phyloP scores from a whole-genome alignment of 2,329 filamentous ascomycete species.

The Hypoxylon sp. region DNA sequence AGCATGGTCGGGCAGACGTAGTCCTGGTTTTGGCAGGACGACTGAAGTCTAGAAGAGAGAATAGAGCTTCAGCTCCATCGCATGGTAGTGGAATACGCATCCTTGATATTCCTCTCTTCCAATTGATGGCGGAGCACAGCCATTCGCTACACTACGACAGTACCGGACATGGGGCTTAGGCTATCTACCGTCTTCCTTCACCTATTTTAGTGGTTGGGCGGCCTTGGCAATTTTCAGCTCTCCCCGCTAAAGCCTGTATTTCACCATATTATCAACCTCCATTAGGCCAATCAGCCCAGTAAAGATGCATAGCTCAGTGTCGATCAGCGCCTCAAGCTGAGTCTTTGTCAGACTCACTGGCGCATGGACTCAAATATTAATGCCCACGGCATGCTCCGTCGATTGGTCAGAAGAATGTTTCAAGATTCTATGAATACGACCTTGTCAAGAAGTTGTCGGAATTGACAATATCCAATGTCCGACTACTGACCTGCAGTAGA shows the following conservation, averaged over 20 bases:
- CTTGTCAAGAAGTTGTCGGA: conserved; percentile 4
- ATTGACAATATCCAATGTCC: background rate
- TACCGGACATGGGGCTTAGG: conserved; percentile 19
- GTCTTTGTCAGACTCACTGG: background rate
- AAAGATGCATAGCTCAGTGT: conserved; percentile 14
- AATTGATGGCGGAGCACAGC: conserved; percentile 26
- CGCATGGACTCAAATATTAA: conserved; percentile 8
- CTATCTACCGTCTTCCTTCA: conserved; percentile 14
- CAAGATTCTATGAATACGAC: conserved; percentile 19
- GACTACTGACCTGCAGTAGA: background rate
- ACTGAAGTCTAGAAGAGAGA: conserved; percentile 2
- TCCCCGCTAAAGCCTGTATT: conserved; percentile 4
- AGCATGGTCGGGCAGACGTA: conserved; percentile 1
- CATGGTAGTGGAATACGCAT: background rate
- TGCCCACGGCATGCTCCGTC: conserved; percentile 1
- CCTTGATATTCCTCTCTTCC: conserved; percentile 26
- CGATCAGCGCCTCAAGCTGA: conserved; percentile 24
- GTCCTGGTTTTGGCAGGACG: background rate
- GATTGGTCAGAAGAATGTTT: conserved; percentile 13
- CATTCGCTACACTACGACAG: conserved; percentile 12
- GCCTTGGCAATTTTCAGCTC: conserved; percentile 34
- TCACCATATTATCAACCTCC: background rate
- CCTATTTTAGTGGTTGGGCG: conserved; percentile 17
- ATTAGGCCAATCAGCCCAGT: conserved; percentile 13
- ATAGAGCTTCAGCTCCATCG: conserved; percentile 14